phyloP scores from a whole-genome alignment of 176 grass and related monocot species.

The Chloris gayana region DNA sequence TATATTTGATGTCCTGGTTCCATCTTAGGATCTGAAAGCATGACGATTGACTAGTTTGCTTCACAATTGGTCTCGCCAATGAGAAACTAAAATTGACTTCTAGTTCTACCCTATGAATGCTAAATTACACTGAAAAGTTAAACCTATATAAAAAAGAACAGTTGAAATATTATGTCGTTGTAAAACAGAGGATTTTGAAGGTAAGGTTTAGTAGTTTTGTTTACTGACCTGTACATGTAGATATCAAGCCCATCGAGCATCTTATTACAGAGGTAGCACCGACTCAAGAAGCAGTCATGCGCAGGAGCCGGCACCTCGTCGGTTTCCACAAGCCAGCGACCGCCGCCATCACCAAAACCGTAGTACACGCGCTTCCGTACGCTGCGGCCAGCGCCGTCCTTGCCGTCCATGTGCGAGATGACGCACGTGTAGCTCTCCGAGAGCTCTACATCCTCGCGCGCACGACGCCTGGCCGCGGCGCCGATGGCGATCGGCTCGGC shows the following conservation, averaged over 20 bases:
- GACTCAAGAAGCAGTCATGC: conserved; percentile 53
- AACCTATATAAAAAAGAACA: background rate
- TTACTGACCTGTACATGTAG: conserved; percentile 66
- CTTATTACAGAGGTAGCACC: conserved; percentile 57
- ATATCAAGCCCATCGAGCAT: conserved; percentile 66
- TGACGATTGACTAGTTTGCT: background rate
- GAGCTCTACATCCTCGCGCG: conserved; percentile 42
- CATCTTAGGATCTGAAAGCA: background rate
- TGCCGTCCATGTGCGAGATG: conserved; percentile 51
- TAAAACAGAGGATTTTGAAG: background rate
- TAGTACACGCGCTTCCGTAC: conserved; percentile 60
- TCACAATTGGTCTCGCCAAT: background rate
- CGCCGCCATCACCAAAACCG: conserved; percentile 24
- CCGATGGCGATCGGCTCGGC: conserved; percentile 58
- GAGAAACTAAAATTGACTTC: background rate
- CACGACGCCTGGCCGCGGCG: conserved; percentile 3
- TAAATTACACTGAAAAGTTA: background rate
- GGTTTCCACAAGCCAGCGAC: conserved; percentile 27
- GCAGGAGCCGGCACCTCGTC: conserved; percentile 33
- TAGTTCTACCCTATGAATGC: background rate
- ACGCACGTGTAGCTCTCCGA: conserved; percentile 79
- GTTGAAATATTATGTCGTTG: background rate
- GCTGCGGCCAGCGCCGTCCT: conserved; percentile 13
- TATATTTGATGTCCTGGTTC: background rate
- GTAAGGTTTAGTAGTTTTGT: no score